A percentile compares a stretch with the other conserved stretches of the same genome.
These are phyloP conservation scores for Colletotrichum salicis DNA, from an alignment of 2,329 filamentous ascomycete species.

Conservation along the genomic window DNA sequence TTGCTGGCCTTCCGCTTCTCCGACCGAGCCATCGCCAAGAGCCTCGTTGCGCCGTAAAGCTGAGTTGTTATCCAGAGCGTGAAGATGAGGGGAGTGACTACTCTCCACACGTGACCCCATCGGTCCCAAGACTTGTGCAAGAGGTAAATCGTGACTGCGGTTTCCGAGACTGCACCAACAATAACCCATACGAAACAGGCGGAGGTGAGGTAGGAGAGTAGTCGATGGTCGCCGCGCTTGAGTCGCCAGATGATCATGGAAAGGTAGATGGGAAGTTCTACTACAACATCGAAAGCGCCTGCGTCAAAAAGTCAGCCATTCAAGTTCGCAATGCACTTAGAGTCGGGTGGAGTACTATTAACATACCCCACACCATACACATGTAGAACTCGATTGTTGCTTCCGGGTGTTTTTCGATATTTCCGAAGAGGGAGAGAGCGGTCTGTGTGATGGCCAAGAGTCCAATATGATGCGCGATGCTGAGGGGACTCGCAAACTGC, in stretches of 20 bases:
- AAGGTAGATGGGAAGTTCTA: constrained; percentile 32
- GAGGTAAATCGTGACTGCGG: constrained; percentile 31
- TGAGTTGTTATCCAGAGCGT: constrained; percentile 33
- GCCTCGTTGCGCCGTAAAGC: constrained; percentile 32
- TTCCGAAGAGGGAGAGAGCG: constrained; percentile 30
- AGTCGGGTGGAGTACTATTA: background rate
- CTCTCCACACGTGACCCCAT: constrained; percentile 29
- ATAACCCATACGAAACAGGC: constrained; percentile 24
- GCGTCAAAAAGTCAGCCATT: background rate
- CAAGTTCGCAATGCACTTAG: fast-evolving
- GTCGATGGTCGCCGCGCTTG: constrained; percentile 11
- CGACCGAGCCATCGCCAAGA: constrained; percentile 24
- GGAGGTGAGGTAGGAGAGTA: constrained; percentile 20
- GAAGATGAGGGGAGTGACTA: constrained; percentile 32
- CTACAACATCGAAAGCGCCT: constrained; percentile 30
- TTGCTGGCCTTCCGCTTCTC: constrained; percentile 10
- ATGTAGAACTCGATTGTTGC: constrained; percentile 35
- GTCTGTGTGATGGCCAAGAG: constrained; percentile 35
- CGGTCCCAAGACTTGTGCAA: constrained; percentile 33
- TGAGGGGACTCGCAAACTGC: constrained; percentile 33
- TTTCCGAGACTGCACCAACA: constrained; percentile 17
- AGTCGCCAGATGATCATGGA: constrained; percentile 34
- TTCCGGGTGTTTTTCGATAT: constrained; percentile 13
- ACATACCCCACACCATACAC: constrained; percentile 36
- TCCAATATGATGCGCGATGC: constrained; percentile 36